These are phyloP conservation scores for Oxytropis ochrocephala DNA, from an alignment of 306 rosid species.

Conservation along the genomic window DNA sequence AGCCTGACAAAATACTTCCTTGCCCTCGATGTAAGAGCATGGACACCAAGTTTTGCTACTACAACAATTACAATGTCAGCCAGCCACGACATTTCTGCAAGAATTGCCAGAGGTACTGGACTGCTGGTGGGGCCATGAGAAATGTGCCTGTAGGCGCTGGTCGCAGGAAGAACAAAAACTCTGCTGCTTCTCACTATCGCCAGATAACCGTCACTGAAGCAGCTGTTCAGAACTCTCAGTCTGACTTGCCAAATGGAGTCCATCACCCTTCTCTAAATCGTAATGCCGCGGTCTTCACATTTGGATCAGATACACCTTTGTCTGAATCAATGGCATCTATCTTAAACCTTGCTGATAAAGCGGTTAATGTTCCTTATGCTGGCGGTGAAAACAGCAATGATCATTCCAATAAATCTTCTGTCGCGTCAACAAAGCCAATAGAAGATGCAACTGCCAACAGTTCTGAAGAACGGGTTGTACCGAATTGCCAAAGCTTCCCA, in stretches of 20 bases:
- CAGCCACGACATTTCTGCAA: conserved; percentile 95
- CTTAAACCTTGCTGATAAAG: conserved; percentile 36
- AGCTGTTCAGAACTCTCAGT: conserved; percentile 26
- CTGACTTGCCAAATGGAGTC: conserved; percentile 25
- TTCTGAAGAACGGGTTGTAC: conserved; percentile 28
- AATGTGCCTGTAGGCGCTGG: conserved; percentile 86
- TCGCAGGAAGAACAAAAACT: conserved; percentile 73
- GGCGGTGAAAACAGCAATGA: conserved; percentile 41
- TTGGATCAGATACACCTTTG: conserved; percentile 56
- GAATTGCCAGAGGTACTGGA: conserved; percentile 90
- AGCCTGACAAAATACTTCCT: conserved; percentile 75
- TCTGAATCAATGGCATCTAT: conserved; percentile 55
- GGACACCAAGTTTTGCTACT: conserved; percentile 90
- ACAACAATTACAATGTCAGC: conserved; percentile 78
- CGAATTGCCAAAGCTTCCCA: conserved; percentile 36
- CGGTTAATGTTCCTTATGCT: conserved; percentile 19
- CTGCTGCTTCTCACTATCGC: conserved; percentile 39
- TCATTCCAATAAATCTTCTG: conserved; percentile 43
- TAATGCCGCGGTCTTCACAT: conserved; percentile 45
- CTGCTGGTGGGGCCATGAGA: conserved; percentile 90
- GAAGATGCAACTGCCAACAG: conserved; percentile 27
- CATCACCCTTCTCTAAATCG: conserved; percentile 32
- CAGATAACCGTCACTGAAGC: conserved; percentile 47
- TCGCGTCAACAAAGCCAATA: conserved; percentile 35
- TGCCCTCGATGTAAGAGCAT: conserved; percentile 83